Evolutionary conservation across 768 basidiomycete species (phyloP).

Genomic region (Mycena leptocephala): DNA sequence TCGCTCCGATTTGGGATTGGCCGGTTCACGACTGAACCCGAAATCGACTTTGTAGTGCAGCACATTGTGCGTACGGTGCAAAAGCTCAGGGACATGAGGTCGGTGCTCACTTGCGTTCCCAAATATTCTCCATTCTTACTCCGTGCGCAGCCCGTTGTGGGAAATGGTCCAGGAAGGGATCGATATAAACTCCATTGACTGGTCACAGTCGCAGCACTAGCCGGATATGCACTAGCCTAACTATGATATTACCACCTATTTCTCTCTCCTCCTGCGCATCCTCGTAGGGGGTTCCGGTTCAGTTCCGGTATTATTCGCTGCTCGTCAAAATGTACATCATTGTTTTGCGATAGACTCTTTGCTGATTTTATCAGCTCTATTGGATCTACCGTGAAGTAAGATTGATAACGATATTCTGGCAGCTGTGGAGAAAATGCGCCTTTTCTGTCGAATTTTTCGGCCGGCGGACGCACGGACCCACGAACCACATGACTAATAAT

Average conservation of each 20-base stretch:
- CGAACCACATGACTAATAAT: conserved; percentile 39
- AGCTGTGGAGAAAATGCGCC: background rate
- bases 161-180: conserved; percentile 99
- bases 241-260: conserved; percentile 28
- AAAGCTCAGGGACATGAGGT: conserved; percentile 95
- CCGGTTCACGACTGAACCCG: conserved; percentile 97
- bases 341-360: conserved; percentile 8
- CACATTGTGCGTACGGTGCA: conserved; percentile 92
- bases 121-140: background rate
- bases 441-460: background rate
- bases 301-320: conserved; percentile 12
- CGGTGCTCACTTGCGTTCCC: conserved; percentile 5
- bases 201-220: conserved; percentile 88
- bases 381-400: background rate
- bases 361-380: background rate
- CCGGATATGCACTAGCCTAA: conserved; percentile 16
- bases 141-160: conserved; percentile 85
- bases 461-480: conserved; percentile 38
- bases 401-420: background rate
- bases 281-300: too few species aligned
- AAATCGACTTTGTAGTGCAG: conserved; percentile 94
- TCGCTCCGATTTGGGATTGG: conserved; percentile 98
- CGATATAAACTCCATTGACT: conserved; percentile 95
- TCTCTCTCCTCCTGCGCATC: conserved; percentile 1
- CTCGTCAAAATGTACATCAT: conserved; percentile 32